phyloP scores from a whole-genome alignment of 164 flowering plant genomes.

The Aristolochia californica region DNA sequence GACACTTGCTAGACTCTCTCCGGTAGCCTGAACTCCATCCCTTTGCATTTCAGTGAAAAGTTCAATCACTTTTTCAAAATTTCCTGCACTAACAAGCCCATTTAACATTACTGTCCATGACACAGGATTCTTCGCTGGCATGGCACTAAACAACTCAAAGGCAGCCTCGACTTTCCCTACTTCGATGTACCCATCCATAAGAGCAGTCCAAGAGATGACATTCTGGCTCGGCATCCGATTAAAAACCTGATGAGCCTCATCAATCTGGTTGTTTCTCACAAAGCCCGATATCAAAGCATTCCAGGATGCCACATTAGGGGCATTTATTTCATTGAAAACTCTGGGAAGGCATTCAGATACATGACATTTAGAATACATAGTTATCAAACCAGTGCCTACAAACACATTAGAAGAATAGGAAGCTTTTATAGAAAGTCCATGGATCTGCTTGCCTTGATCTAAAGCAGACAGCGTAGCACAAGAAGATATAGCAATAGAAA shows the following conservation, averaged over 20 bases:
- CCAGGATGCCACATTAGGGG: too few relatives aligned
- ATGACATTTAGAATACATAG: slow-evolving; percentile 6
- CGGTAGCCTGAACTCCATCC: neutral
- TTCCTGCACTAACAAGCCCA: too few relatives aligned
- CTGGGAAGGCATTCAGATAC: neutral
- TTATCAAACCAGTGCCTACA: slow-evolving; percentile 5
- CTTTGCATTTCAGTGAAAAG: slow-evolving; percentile 1
- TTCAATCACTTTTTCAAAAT: too few relatives aligned
- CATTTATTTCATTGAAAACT: too few relatives aligned
- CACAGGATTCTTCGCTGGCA: neutral
- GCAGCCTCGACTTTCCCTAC: slow-evolving; percentile 3
- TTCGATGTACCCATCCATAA: slow-evolving; percentile 4
- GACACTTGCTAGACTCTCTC: neutral
- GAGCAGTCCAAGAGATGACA: slow-evolving; percentile 6
- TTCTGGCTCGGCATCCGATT: neutral
- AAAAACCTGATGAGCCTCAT: too few relatives aligned
- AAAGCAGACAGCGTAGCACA: slow-evolving; percentile 1
- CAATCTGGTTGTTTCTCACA: too few relatives aligned
- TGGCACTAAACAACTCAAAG: slow-evolving; percentile 4
- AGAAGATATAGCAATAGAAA: slow-evolving; percentile 3
- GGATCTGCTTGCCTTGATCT: slow-evolving; percentile 5
- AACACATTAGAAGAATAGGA: neutral
- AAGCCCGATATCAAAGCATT: too few relatives aligned
- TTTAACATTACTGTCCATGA: too few relatives aligned
- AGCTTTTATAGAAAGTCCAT: slow-evolving; percentile 2